Conservation (phyloP, 176 grass and related monocot species). For the Aegilops speltoides region DNA sequence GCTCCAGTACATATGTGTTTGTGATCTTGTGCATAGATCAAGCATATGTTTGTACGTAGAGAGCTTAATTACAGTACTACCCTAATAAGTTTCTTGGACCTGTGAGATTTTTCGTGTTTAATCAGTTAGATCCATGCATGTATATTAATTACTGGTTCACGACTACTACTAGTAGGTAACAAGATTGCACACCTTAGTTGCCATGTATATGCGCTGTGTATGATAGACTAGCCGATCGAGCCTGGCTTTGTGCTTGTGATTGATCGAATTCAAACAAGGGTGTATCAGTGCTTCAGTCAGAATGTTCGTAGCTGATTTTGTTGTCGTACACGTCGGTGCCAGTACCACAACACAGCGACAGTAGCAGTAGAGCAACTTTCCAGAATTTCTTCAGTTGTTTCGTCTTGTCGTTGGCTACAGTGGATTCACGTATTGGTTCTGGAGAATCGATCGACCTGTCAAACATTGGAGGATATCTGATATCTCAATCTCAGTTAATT, state of each 20-base stretch:
- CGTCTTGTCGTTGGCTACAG: neutral
- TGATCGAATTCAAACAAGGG: neutral
- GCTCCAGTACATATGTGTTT: neutral
- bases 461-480: conserved; percentile 24
- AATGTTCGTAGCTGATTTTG: neutral
- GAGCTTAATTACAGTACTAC: neutral
- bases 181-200: neutral
- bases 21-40: conserved; percentile 18
- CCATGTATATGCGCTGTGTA: neutral
- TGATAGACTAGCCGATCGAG: neutral
- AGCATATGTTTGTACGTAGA: conserved; percentile 38
- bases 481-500: neutral
- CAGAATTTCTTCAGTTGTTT: neutral
- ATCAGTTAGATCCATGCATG: conserved; percentile 18
- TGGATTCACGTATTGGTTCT: neutral
- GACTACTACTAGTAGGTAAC: neutral
- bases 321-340: neutral
- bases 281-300: neutral
- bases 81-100: conserved; percentile 15
- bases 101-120: conserved; percentile 25
- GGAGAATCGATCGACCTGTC: neutral
- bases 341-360: neutral
- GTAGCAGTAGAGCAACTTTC: neutral
- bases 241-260: neutral
- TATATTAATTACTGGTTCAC: neutral